phyloP scores from a whole-genome alignment of 768 basidiomycete species.

The Candolleomyces efflorescens region DNA sequence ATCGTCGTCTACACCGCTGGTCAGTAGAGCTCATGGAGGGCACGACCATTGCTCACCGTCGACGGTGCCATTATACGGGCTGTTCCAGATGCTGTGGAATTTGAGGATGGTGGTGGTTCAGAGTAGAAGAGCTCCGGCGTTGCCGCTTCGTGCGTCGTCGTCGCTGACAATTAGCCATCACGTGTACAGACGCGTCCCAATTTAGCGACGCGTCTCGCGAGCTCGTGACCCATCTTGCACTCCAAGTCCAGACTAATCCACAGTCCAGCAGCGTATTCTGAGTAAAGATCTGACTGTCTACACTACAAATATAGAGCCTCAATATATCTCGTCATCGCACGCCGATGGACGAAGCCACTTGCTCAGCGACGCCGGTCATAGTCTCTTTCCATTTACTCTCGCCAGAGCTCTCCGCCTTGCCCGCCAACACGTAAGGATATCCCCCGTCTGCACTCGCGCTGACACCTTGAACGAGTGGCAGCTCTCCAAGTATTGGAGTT shows the following conservation, averaged over 20 bases:
- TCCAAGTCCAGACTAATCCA: no score
- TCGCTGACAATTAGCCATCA: not conserved
- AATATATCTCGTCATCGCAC: conserved; percentile 23
- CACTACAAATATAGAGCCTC: no score
- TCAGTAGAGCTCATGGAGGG: no score
- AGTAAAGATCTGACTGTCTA: no score
- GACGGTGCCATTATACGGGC: no score
- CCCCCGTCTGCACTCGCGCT: conserved; percentile 73
- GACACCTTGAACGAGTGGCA: conserved; percentile 76
- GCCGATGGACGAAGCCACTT: conserved; percentile 1
- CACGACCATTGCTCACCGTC: no score
- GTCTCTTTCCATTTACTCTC: conserved; percentile 1
- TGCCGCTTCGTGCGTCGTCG: not conserved
- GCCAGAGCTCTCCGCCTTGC: not conserved
- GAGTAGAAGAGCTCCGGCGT: not conserved
- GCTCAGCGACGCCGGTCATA: conserved; percentile 4
- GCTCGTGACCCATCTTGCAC: no score
- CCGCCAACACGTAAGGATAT: conserved; percentile 39
- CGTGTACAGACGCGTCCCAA: not conserved
- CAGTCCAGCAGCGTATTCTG: no score
- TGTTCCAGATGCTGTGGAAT: not conserved
- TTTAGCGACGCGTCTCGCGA: not conserved
- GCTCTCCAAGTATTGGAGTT: conserved; percentile 68
- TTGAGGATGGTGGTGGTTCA: not conserved
- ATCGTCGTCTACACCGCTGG: conserved; percentile 44